Percentiles rank a stretch among this genome's conserved stretches.
phyloP scores from a whole-genome alignment of 768 basidiomycete species.

The Rhodosporidiobolus sp. region DNA sequence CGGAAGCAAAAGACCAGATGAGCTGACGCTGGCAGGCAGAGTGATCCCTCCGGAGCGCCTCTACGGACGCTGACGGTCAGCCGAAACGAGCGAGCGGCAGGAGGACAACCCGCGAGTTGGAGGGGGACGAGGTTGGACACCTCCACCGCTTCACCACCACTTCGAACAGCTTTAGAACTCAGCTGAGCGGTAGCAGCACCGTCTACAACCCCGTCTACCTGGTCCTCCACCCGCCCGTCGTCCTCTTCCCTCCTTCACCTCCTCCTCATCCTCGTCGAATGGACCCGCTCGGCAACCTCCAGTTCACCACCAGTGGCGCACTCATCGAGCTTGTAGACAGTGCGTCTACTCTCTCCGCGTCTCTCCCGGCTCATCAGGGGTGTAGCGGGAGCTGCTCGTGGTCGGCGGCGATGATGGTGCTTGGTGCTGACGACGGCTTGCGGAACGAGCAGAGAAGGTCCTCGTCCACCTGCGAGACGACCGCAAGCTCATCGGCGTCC shows the following conservation, averaged over 20 bases:
- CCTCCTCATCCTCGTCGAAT: slow-evolving; percentile 1
- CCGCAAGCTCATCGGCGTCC: slow-evolving; percentile 89
- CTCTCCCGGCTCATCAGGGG: not conserved
- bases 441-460: slow-evolving; percentile 79
- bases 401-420: slow-evolving; percentile 3
- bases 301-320: slow-evolving; percentile 97
- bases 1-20: too few species aligned
- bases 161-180: too few species aligned
- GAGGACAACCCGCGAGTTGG: too few species aligned
- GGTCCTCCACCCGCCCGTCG: not conserved
- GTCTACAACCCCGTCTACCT: not conserved
- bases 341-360: slow-evolving; percentile 57
- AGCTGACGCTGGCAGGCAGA: too few species aligned
- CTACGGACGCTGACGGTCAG: not conserved
- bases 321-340: slow-evolving; percentile 99
- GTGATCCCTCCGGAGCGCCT: too few species aligned
- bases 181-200: too few species aligned
- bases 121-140: too few species aligned
- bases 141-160: too few species aligned
- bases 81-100: too few species aligned
- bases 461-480: slow-evolving; percentile 94
- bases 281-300: slow-evolving; percentile 53
- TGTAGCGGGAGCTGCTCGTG: slow-evolving; percentile 19
- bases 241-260: not conserved
- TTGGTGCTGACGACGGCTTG: too few species aligned